phyloP scores from a whole-genome alignment of 768 basidiomycete species.

The Russula compacta region DNA sequence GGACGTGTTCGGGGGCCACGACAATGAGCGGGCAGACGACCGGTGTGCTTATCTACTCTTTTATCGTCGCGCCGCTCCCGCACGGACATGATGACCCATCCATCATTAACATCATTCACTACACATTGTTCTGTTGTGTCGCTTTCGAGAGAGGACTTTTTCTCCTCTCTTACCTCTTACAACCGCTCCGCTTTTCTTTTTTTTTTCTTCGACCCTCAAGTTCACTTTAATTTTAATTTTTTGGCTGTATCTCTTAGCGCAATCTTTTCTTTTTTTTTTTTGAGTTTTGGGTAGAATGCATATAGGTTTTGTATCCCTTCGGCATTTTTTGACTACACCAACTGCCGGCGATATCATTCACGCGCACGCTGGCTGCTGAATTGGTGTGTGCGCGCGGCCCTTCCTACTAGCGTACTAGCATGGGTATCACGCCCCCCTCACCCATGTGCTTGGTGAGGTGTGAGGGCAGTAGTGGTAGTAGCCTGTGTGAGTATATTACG shows the following conservation, averaged over 20 bases:
- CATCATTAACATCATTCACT: background rate
- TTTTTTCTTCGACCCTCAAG: background rate
- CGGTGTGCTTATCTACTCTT: conserved; percentile 84
- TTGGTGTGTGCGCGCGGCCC: background rate
- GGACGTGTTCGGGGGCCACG: conserved; percentile 53
- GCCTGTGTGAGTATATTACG: conserved; percentile 6
- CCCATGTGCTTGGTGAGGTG: background rate
- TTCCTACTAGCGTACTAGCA: background rate
- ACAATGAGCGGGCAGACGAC: conserved; percentile 38
- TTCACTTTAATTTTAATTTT: background rate
- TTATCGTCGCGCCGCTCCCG: conserved; percentile 51
- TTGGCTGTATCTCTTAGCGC: conserved; percentile 15
- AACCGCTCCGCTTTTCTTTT: background rate
- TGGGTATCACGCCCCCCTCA: background rate
- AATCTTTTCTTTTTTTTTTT: background rate
- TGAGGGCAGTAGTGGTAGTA: too few species aligned
- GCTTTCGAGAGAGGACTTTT: too few species aligned
- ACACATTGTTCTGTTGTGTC: too few species aligned
- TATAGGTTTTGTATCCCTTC: conserved; percentile 1
- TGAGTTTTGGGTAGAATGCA: conserved; percentile 13
- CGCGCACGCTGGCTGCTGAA: background rate
- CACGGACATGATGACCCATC: conserved; percentile 18
- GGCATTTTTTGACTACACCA: background rate
- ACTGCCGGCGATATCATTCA: background rate
- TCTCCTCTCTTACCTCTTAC: background rate